phyloP scores from a whole-genome alignment of 163 green algal genomes.

The Trebouxia gelatinosa region DNA sequence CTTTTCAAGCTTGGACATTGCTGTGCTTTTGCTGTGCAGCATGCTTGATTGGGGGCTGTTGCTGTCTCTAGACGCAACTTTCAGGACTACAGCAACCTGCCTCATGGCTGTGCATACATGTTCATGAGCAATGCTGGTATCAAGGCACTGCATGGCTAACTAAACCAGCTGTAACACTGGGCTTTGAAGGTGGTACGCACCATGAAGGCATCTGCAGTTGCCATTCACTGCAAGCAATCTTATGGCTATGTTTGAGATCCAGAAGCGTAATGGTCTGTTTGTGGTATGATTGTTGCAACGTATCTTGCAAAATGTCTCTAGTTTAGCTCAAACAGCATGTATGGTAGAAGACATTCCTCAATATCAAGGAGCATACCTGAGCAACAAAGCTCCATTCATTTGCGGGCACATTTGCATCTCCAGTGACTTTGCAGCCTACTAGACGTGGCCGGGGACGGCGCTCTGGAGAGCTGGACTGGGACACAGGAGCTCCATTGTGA shows the following conservation, averaged over 20 bases:
- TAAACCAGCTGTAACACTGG: too few species aligned
- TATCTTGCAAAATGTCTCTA: not conserved
- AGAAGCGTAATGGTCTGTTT: not conserved
- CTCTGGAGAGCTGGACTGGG: not conserved
- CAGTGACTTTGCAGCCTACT: conserved; percentile 16
- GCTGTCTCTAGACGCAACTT: too few species aligned
- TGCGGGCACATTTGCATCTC: conserved; percentile 21
- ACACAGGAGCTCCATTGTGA: not conserved
- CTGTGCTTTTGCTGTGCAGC: too few species aligned
- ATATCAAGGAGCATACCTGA: too few species aligned
- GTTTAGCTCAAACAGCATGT: not conserved
- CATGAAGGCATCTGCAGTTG: not conserved
- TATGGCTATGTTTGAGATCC: not conserved
- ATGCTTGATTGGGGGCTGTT: too few species aligned
- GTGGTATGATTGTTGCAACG: not conserved
- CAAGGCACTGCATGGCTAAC: too few species aligned
- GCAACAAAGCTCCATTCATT: conserved; percentile 2
- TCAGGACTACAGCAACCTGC: too few species aligned
- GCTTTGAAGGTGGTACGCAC: too few species aligned
- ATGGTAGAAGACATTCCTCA: not conserved
- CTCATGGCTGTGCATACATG: too few species aligned
- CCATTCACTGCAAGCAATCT: not conserved
- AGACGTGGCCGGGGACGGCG: not conserved
- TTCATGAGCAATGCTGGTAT: too few species aligned
- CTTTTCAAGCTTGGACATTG: too few species aligned